Conservation (phyloP, 306 rosid genomes). For the Trifolium pratense region DNA sequence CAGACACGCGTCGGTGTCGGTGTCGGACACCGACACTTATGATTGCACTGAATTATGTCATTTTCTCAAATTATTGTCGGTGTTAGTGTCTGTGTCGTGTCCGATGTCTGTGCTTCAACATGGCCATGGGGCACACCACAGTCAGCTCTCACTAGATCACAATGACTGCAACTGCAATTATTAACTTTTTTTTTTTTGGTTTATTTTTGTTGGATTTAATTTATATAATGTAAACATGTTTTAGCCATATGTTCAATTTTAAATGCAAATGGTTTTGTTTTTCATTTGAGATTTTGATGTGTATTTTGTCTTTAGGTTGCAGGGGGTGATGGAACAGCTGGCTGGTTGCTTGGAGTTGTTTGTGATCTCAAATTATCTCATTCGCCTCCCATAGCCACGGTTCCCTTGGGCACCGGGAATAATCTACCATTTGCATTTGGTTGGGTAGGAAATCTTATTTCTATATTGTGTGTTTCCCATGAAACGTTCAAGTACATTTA, state of each 20-base stretch:
- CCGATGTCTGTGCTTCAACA: too few relatives aligned
- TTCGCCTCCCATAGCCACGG: constrained; percentile 87
- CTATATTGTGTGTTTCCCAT: constrained; percentile 29
- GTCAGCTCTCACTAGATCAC: not conserved
- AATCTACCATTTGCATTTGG: constrained; percentile 99
- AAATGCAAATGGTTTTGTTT: constrained; percentile 15
- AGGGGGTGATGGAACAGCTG: constrained; percentile 99
- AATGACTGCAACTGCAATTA: not conserved
- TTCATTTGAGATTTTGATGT: constrained; percentile 25
- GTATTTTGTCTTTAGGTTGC: constrained; percentile 70
- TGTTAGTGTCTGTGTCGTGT: too few relatives aligned
- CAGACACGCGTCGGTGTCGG: too few relatives aligned
- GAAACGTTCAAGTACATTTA: constrained; percentile 2
- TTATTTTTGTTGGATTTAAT: not conserved
- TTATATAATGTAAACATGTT: not conserved
- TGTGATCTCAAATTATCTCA: constrained; percentile 85
- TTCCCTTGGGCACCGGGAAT: constrained; percentile 96
- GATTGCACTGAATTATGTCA: too few relatives aligned
- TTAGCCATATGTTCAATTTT: not conserved
- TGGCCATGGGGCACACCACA: not conserved
- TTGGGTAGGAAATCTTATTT: constrained; percentile 68
- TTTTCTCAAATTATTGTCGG: too few relatives aligned
- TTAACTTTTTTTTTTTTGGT: not conserved
- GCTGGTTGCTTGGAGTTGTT: constrained; percentile 99
- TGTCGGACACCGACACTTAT: too few relatives aligned